Conservation (phyloP, 306 rosid genomes). For the Rosa persica region DNA sequence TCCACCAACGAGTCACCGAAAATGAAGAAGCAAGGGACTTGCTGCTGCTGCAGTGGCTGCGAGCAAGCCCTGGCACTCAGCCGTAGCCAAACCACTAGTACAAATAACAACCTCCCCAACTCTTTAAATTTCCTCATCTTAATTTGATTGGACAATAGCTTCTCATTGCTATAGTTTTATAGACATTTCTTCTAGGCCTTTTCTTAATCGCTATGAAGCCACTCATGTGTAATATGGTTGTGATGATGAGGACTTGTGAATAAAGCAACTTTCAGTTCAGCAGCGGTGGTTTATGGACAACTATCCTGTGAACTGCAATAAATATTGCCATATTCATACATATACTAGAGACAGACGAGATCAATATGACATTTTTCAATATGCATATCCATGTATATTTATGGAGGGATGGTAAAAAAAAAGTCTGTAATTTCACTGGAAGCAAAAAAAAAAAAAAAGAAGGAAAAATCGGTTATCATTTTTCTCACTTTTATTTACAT, state of each 20-base stretch:
- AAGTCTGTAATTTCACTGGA: no score
- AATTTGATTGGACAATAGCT: neutral
- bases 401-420: no score
- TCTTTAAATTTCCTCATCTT: conserved; percentile 28
- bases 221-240: conserved; percentile 18
- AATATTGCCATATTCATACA: neutral
- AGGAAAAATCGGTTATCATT: no score
- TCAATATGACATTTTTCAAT: neutral
- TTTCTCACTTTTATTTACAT: no score
- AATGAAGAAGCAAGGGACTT: conserved; percentile 87
- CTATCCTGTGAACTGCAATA: neutral
- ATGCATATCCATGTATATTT: neutral
- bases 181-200: neutral
- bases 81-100: conserved; percentile 33
- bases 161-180: conserved; percentile 8
- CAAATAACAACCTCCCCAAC: conserved; percentile 12
- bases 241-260: neutral
- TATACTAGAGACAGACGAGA: neutral
- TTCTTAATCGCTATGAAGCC: neutral
- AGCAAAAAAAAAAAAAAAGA: no score
- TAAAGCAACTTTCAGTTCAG: conserved; percentile 2
- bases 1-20: conserved; percentile 95
- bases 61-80: conserved; percentile 44
- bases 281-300: neutral
- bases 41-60: conserved; percentile 34